These are phyloP conservation scores for Clarireedia hainanense DNA, from an alignment of 2,329 filamentous ascomycete species.

Conservation along the genomic window DNA sequence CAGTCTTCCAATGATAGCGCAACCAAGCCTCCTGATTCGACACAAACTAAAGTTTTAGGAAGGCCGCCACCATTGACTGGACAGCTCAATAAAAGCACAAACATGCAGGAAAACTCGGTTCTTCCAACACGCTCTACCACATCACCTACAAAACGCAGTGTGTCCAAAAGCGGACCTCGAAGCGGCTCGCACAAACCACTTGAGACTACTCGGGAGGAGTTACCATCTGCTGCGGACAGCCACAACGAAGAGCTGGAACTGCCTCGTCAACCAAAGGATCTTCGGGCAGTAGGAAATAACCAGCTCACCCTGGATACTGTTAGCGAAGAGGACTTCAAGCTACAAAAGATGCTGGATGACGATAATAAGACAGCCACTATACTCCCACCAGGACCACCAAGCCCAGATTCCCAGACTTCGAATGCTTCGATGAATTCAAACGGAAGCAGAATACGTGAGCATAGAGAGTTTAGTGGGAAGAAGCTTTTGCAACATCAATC, in stretches of 20 bases:
- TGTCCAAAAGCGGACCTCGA: not conserved
- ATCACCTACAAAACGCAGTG: conserved; percentile 2
- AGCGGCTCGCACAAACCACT: conserved; percentile 2
- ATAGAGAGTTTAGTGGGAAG: conserved; percentile 6
- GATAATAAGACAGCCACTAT: conserved; percentile 1
- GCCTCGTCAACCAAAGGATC: not conserved
- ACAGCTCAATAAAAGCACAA: not conserved
- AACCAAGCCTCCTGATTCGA: conserved; percentile 4
- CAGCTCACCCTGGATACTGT: not conserved
- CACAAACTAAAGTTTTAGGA: not conserved
- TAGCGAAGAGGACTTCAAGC: conserved; percentile 1
- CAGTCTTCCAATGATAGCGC: conserved; percentile 27
- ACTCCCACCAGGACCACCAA: not conserved
- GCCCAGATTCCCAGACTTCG: conserved; percentile 6
- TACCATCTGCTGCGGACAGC: not conserved
- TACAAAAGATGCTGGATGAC: conserved; percentile 6
- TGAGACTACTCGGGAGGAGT: conserved; percentile 7
- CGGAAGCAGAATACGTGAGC: not conserved
- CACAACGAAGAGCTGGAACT: not conserved
- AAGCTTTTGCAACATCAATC: conserved; percentile 14
- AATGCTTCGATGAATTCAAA: conserved; percentile 4
- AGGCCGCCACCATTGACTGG: not conserved
- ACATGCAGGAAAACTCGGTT: not conserved
- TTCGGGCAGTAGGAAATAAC: not conserved
- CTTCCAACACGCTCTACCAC: not conserved